These are phyloP conservation scores for Gaeumannomyces sp. DNA, from an alignment of 2,329 filamentous ascomycete genomes.

Conservation along the genomic window DNA sequence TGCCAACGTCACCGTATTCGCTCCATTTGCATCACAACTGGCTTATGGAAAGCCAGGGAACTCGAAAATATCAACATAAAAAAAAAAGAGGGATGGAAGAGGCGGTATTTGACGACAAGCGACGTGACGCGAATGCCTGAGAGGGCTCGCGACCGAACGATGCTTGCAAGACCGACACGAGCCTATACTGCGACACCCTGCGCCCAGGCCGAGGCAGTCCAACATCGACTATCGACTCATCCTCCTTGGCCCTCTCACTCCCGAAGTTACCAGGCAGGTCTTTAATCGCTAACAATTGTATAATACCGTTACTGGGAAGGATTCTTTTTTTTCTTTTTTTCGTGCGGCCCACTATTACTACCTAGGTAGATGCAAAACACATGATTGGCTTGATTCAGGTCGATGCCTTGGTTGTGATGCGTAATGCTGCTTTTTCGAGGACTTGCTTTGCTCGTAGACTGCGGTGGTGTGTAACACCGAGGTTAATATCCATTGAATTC, in stretches of 20 bases:
- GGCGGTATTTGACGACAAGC: not conserved
- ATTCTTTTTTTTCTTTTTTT: not conserved
- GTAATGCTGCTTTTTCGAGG: not conserved
- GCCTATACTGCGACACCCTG: not conserved
- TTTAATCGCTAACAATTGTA: not conserved
- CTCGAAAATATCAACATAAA: not conserved
- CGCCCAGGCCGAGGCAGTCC: no score
- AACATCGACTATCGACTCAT: not conserved
- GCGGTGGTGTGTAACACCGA: no score
- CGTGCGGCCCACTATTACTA: not conserved
- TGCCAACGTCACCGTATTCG: no score
- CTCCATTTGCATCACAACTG: no score
- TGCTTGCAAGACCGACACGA: not conserved
- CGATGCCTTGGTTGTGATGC: no score
- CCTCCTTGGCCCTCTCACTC: not conserved
- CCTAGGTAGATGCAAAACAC: not conserved
- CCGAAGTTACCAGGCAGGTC: not conserved
- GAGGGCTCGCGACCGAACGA: not conserved
- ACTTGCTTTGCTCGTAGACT: no score
- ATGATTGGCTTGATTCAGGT: not conserved
- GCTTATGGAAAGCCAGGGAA: not conserved
- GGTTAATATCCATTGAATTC: no score
- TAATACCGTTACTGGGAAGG: not conserved
- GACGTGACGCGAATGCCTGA: not conserved
- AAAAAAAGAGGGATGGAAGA: not conserved